A percentile compares a stretch with the other conserved stretches of the same genome.
These are phyloP conservation scores for Camellia japonica DNA, from an alignment of 148 eudicot species.

Conservation along the genomic window DNA sequence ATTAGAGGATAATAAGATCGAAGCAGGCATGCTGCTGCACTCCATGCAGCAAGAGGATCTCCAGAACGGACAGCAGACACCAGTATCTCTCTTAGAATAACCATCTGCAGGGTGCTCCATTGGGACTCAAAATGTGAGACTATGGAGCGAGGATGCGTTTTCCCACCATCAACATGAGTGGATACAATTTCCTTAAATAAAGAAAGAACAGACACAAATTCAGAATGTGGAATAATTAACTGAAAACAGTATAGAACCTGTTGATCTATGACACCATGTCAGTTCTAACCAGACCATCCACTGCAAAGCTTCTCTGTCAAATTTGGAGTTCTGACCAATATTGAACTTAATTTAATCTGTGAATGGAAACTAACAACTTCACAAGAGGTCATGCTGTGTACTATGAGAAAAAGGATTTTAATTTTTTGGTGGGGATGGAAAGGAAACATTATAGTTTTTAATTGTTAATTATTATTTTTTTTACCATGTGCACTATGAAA, in stretches of 20 bases:
- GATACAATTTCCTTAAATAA: conserved; percentile 49
- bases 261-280: background rate
- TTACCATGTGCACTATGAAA: too few relatives aligned
- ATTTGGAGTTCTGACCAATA: background rate
- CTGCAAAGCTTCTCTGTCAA: background rate
- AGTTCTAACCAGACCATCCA: conserved; percentile 5
- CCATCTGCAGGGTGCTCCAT: conserved; percentile 99
- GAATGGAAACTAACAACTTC: too few relatives aligned
- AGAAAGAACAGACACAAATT: conserved; percentile 9
- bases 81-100: conserved; percentile 90
- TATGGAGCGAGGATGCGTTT: conserved; percentile 73
- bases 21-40: conserved; percentile 94
- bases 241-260: conserved; percentile 1
- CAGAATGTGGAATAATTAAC: background rate
- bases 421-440: too few relatives aligned
- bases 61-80: conserved; percentile 93
- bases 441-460: too few relatives aligned
- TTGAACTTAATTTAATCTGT: background rate
- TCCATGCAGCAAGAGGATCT: conserved; percentile 99
- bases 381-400: too few relatives aligned
- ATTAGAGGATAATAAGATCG: conserved; percentile 95
- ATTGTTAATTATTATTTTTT: too few relatives aligned
- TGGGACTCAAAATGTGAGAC: conserved; percentile 92
- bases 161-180: conserved; percentile 59
- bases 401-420: too few relatives aligned